These are phyloP conservation scores for Fomitopsis pulvina DNA, from an alignment of 768 basidiomycete species.

Conservation along the genomic window DNA sequence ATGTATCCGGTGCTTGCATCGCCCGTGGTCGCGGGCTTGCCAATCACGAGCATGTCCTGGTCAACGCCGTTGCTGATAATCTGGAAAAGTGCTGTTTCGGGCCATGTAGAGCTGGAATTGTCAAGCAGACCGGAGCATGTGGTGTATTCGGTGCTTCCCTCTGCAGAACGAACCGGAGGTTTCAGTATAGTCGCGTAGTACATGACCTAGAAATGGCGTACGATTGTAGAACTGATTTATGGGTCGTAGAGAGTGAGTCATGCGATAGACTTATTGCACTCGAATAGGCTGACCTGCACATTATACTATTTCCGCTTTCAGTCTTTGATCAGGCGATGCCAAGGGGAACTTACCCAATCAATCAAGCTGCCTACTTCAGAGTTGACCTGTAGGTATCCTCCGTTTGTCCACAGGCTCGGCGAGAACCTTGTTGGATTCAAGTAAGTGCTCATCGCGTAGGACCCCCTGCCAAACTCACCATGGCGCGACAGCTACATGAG, in stretches of 20 bases:
- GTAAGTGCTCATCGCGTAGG: too few species aligned
- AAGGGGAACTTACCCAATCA: conserved; percentile 30
- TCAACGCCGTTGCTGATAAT: conserved; percentile 42
- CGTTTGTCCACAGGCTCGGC: conserved; percentile 27
- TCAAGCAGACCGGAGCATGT: conserved; percentile 55
- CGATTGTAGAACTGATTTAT: neutral
- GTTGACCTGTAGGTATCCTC: conserved; percentile 35
- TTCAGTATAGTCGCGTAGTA: neutral
- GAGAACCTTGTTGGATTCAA: conserved; percentile 27
- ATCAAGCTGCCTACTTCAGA: conserved; percentile 34
- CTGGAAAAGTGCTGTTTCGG: conserved; percentile 50
- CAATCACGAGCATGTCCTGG: conserved; percentile 47
- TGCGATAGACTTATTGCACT: neutral
- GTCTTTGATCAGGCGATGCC: neutral
- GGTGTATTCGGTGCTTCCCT: conserved; percentile 58
- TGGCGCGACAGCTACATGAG: conserved; percentile 34
- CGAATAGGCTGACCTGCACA: conserved; percentile 27
- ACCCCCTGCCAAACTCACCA: conserved; percentile 22
- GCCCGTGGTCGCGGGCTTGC: conserved; percentile 38
- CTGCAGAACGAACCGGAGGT: conserved; percentile 28
- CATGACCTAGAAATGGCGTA: neutral
- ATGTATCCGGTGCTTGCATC: conserved; percentile 54
- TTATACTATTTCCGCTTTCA: conserved; percentile 30
- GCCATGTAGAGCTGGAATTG: conserved; percentile 54
- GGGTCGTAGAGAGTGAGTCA: neutral